phyloP scores from a whole-genome alignment of 176 grass and related monocot genomes.

The Zoysia pacifica region DNA sequence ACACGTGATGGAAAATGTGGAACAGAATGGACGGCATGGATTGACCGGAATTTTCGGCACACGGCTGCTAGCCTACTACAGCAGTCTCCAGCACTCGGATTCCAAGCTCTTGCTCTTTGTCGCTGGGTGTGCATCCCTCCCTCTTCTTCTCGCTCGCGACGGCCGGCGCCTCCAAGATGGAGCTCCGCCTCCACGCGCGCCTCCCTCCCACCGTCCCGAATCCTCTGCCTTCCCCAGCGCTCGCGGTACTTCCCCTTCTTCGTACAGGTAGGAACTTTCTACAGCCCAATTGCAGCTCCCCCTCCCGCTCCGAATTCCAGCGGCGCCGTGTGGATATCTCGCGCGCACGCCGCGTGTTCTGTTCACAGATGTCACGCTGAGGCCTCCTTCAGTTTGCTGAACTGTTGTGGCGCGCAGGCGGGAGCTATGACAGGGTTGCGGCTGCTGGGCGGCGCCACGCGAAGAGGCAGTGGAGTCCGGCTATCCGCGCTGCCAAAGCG shows the following conservation, averaged over 20 bases:
- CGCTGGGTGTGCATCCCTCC: background rate
- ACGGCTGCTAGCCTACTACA: too few relatives aligned
- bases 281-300: background rate
- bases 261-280: slow-evolving; percentile 32
- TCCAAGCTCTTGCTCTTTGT: background rate
- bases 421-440: background rate
- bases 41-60: slow-evolving; percentile 25
- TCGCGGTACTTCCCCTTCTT: slow-evolving; percentile 9
- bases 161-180: slow-evolving; percentile 41
- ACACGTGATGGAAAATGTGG: slow-evolving; percentile 30
- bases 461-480: background rate
- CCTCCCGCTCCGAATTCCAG: background rate
- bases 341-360: background rate
- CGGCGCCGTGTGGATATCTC: background rate
- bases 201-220: background rate
- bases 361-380: background rate
- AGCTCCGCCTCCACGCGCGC: slow-evolving; percentile 31
- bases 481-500: slow-evolving; percentile 27
- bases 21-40: slow-evolving; percentile 6
- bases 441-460: background rate
- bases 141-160: background rate
- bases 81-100: background rate
- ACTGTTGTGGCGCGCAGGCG: background rate
- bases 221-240: background rate
- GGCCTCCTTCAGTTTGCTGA: background rate